Conservation (phyloP, 2,329 filamentous ascomycete genomes). For the Penicillium sp. region DNA sequence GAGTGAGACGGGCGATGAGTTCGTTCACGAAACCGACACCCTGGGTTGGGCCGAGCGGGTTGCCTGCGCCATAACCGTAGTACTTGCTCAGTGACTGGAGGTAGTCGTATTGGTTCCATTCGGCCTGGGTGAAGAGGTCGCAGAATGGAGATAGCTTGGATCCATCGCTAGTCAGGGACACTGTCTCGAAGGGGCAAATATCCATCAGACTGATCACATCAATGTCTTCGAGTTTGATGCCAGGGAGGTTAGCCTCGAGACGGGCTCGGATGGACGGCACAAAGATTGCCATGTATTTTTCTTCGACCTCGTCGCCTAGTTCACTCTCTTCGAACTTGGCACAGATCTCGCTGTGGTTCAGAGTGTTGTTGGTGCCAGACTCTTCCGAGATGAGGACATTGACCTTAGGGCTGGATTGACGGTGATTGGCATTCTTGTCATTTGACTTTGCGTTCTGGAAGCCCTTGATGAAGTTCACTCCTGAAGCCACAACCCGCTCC, state of each 20-base stretch:
- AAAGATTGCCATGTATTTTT: conserved; percentile 63
- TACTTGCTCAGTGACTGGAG: conserved; percentile 77
- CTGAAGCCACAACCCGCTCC: conserved; percentile 71
- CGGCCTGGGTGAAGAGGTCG: conserved; percentile 66
- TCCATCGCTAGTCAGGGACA: conserved; percentile 57
- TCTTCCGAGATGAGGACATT: conserved; percentile 69
- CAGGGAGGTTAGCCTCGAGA: conserved; percentile 67
- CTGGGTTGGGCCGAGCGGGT: conserved; percentile 76
- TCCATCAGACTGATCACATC: conserved; percentile 80
- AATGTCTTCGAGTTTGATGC: conserved; percentile 61
- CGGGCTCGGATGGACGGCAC: conserved; percentile 65
- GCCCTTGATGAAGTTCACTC: conserved; percentile 71
- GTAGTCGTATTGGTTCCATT: conserved; percentile 82
- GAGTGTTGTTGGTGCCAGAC: conserved; percentile 71
- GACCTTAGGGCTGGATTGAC: conserved; percentile 56
- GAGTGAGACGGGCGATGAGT: conserved; percentile 76
- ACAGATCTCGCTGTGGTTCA: conserved; percentile 69
- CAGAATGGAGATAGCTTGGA: conserved; percentile 69
- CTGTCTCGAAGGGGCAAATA: conserved; percentile 79
- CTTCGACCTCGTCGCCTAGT: conserved; percentile 48
- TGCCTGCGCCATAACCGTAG: conserved; percentile 77
- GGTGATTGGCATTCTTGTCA: conserved; percentile 40
- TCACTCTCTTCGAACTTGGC: conserved; percentile 64
- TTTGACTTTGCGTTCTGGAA: conserved; percentile 60
- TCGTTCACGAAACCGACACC: conserved; percentile 88